Evolutionary conservation across 1,139 yeast species (phyloP).

Genomic region (Magnusiomyces paraingens): DNA sequence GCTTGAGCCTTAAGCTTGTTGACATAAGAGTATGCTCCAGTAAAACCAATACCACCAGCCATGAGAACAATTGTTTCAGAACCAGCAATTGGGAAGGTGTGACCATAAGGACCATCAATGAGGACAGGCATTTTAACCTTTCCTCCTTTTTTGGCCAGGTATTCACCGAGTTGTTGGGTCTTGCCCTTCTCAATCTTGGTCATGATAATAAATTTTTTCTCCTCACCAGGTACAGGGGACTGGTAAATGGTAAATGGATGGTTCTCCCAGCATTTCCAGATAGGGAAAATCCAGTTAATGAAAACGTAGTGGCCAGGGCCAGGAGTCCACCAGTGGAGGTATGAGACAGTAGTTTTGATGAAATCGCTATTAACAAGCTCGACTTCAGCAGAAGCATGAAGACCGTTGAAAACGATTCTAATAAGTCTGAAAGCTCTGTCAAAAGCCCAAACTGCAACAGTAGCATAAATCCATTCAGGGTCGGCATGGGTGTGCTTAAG

Average conservation of each 20-base stretch:
- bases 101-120: conserved; percentile 57
- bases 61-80: conserved; percentile 46
- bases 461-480: conserved; percentile 37
- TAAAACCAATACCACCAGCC: conserved; percentile 66
- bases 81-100: conserved; percentile 41
- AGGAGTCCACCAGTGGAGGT: conserved; percentile 35
- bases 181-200: conserved; percentile 33
- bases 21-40: conserved; percentile 38
- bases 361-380: conserved; percentile 23
- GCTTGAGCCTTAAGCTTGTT: conserved; percentile 17
- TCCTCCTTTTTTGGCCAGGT: conserved; percentile 6
- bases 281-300: conserved; percentile 50
- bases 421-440: conserved; percentile 35
- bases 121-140: conserved; percentile 31
- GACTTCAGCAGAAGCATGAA: conserved; percentile 36
- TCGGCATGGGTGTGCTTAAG: conserved; percentile 33
- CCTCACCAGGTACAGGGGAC: conserved; percentile 21
- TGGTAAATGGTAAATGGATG: conserved; percentile 59
- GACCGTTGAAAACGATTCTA: conserved; percentile 37
- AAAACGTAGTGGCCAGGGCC: conserved; percentile 55
- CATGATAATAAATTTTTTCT: conserved; percentile 28
- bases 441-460: conserved; percentile 36
- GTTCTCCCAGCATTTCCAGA: conserved; percentile 45
- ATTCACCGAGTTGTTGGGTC: conserved; percentile 25
- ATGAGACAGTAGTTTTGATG: conserved; percentile 25